A percentile compares a stretch with the other conserved stretches of the same genome.
Conservation (phyloP, 441 rosid species). For the Viola pubescens region DNA sequence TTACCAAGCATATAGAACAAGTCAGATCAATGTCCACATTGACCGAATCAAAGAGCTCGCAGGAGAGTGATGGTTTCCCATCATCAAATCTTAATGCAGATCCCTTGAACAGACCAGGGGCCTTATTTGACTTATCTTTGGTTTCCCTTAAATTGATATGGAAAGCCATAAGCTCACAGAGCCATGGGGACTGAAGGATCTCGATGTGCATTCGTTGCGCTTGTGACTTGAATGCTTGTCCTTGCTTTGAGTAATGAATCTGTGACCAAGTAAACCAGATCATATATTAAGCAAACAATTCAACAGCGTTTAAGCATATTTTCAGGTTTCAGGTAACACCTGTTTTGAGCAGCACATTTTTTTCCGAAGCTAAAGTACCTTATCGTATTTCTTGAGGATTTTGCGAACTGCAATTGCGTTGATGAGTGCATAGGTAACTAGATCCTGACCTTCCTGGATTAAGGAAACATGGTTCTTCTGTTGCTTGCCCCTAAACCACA, state of each 20-base stretch:
- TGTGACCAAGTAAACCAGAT: slow-evolving; percentile 15
- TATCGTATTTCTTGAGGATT: slow-evolving; percentile 90
- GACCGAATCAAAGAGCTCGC: slow-evolving; percentile 68
- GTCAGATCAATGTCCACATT: slow-evolving; percentile 49
- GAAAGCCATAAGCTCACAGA: slow-evolving; percentile 85
- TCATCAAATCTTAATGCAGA: slow-evolving; percentile 51
- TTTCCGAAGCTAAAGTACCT: slow-evolving; percentile 31
- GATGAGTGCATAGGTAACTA: slow-evolving; percentile 71
- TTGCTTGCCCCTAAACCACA: slow-evolving; percentile 58
- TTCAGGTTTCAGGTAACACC: background rate
- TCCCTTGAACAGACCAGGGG: slow-evolving; percentile 53
- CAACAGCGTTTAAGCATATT: background rate
- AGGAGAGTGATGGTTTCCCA: slow-evolving; percentile 62
- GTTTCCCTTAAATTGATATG: slow-evolving; percentile 70
- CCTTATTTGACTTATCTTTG: slow-evolving; percentile 31
- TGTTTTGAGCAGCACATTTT: background rate
- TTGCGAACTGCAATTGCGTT: slow-evolving; percentile 75
- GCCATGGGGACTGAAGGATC: slow-evolving; percentile 92
- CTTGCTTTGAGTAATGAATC: slow-evolving; percentile 87
- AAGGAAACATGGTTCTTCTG: slow-evolving; percentile 41
- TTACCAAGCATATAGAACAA: slow-evolving; percentile 28
- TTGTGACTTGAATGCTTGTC: slow-evolving; percentile 84
- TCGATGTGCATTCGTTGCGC: slow-evolving; percentile 77
- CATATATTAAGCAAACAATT: background rate
- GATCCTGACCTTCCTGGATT: slow-evolving; percentile 69